Base-by-base conservation (phyloP, 169 alveolate species). In the Plasmodium relictum region DNA sequence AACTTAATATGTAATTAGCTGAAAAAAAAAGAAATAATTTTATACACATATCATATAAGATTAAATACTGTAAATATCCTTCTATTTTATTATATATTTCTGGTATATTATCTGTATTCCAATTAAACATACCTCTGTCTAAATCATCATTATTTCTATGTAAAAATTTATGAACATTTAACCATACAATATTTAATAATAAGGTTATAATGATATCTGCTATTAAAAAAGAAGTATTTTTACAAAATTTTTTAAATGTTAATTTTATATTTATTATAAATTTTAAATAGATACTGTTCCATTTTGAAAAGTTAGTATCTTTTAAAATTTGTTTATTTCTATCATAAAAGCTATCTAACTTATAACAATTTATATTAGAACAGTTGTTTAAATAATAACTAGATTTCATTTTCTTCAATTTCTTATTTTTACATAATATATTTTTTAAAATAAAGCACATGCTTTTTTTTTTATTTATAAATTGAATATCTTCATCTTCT, bases 101-200 rank as follows among this genome's bases (percentile, higher is more conserved):
- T 2, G 92, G 92, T 22, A 86, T 42, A 50, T 66, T 8, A 22
- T 39, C 39, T 18, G 88, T 86, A 24, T 86, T 86, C 92, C 92
- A 86, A 45, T 86, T 86, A 61, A 86, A 86, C 86, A 86, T 86
- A 20, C 92, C 92, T 24, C 42, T 42, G 16, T 86, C 88, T n/a
- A 31, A 66, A 5, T 45, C 65, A 6, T 22, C 54, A 26, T 86
- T 48, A 71, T 86, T 56, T 41, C 92, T 20, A 59, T 22, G 59
- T 10, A 86, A 22, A 59, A 70, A 42, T 9, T 71, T 58, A 45
- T 86, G 73, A 16, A 72, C 86, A 8, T 42, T 44, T n/a, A 86
- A 31, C 92, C 92, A 86, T 24, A 66, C 73, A 3, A 71, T 9
- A 24, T 62, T 8, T 50, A 86, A 41, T 44, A 72, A 14, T 12